A percentile compares a stretch with the other conserved stretches of the same genome.
Evolutionary conservation across 176 grass and related monocot genomes (phyloP).

Genomic region (Typha latifolia): DNA sequence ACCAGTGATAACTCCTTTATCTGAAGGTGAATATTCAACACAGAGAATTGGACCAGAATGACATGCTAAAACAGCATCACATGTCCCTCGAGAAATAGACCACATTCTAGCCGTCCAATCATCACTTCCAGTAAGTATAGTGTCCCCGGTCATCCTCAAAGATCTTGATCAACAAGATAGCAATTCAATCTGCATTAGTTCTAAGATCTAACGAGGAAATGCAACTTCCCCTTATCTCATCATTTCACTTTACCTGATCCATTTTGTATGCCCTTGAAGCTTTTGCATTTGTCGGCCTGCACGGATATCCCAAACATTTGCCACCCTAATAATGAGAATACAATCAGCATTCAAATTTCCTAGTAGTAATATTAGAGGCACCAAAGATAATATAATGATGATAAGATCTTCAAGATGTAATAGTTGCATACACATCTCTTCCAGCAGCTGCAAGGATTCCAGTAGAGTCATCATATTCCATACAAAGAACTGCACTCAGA

Average conservation of each 20-base stretch:
- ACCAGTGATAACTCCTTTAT: slow-evolving; percentile 97
- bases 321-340: slow-evolving; percentile 32
- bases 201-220: neutral
- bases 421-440: slow-evolving; percentile 70
- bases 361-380: neutral
- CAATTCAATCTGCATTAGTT: neutral
- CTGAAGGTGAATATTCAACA: slow-evolving; percentile 90
- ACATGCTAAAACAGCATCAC: slow-evolving; percentile 88
- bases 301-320: slow-evolving; percentile 97
- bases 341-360: neutral
- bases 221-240: neutral
- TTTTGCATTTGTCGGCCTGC: slow-evolving; percentile 84
- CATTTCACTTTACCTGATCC: slow-evolving; percentile 62
- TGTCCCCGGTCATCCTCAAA: slow-evolving; percentile 84
- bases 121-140: slow-evolving; percentile 93
- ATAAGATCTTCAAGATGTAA: neutral
- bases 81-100: slow-evolving; percentile 79
- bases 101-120: slow-evolving; percentile 99
- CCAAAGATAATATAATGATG: neutral
- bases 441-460: slow-evolving; percentile 89
- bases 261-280: slow-evolving; percentile 96
- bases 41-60: slow-evolving; percentile 91
- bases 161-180: slow-evolving; percentile 46
- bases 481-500: slow-evolving; percentile 83
- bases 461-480: slow-evolving; percentile 94